These are phyloP conservation scores for Gremmenia infestans DNA, from an alignment of 2,329 filamentous ascomycete genomes.

Conservation along the genomic window DNA sequence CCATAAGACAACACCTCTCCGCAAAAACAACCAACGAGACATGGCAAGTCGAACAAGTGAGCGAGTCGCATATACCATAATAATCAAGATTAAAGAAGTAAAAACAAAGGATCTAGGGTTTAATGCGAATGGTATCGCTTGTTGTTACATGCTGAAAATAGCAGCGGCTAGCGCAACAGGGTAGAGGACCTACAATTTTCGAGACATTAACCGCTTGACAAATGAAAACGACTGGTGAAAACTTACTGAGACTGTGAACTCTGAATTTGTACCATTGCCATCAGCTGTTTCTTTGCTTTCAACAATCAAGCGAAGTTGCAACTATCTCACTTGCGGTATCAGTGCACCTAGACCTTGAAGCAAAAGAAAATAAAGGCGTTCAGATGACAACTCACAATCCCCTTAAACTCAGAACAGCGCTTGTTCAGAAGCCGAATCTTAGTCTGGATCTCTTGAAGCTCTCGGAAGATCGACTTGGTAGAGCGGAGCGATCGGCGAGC, in stretches of 20 bases:
- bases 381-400: neutral
- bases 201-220: neutral
- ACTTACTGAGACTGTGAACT: conserved; percentile 5
- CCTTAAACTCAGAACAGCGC: neutral
- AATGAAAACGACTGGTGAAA: neutral
- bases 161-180: conserved; percentile 3
- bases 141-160: conserved; percentile 5
- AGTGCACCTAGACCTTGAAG: neutral
- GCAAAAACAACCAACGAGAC: neutral
- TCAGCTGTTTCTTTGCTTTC: conserved; percentile 3
- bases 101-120: conserved; percentile 1
- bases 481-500: neutral
- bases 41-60: neutral
- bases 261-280: neutral
- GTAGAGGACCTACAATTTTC: conserved; percentile 2
- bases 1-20: neutral
- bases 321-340: neutral
- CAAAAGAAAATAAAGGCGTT: neutral
- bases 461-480: neutral
- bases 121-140: neutral
- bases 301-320: conserved; percentile 6
- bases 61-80: neutral
- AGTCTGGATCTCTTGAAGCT: neutral
- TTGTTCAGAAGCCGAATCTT: neutral
- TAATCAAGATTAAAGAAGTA: conserved; percentile 1